A percentile compares a stretch with the other conserved stretches of the same genome.
phyloP scores from a whole-genome alignment of 2,329 filamentous ascomycete genomes.

The Dothistroma septosporum region DNA sequence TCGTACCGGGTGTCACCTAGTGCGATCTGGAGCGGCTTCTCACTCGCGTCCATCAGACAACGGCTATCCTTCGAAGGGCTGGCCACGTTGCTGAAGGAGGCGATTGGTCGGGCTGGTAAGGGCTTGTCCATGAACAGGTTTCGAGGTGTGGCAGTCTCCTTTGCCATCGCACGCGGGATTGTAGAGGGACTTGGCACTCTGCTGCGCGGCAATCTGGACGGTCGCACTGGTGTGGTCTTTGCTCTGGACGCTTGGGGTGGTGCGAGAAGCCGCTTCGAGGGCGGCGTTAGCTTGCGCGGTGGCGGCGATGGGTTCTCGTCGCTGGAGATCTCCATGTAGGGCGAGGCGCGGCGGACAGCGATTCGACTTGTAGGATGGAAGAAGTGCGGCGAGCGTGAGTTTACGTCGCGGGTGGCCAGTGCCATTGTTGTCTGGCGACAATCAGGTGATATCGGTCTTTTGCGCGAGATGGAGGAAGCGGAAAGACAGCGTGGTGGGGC shows the following conservation, averaged over 20 bases:
- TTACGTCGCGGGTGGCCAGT: neutral
- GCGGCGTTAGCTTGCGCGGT: neutral
- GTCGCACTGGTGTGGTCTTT: slow-evolving; percentile 14
- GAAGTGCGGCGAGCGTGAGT: neutral
- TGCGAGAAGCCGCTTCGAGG: slow-evolving; percentile 12
- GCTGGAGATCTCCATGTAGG: neutral
- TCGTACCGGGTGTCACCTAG: slow-evolving; percentile 14
- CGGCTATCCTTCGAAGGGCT: slow-evolving; percentile 38
- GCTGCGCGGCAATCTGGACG: slow-evolving; percentile 33
- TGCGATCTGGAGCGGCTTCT: slow-evolving; percentile 26
- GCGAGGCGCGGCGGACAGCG: neutral
- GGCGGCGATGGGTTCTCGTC: slow-evolving; percentile 1
- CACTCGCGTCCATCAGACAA: slow-evolving; percentile 39
- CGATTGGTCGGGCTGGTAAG: slow-evolving; percentile 39
- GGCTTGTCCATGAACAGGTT: slow-evolving; percentile 32
- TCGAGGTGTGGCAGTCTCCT: neutral
- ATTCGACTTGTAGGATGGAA: neutral
- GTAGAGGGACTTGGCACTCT: slow-evolving; percentile 2
- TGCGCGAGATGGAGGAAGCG: neutral
- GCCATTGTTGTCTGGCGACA: neutral
- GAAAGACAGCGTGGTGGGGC: neutral
- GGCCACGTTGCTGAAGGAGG: slow-evolving; percentile 28
- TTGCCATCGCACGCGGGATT: neutral
- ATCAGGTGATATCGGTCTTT: neutral
- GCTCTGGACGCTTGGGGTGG: slow-evolving; percentile 29